These are phyloP conservation scores for Flaveria floridana DNA, from an alignment of 140 eudicot species.

Conservation along the genomic window DNA sequence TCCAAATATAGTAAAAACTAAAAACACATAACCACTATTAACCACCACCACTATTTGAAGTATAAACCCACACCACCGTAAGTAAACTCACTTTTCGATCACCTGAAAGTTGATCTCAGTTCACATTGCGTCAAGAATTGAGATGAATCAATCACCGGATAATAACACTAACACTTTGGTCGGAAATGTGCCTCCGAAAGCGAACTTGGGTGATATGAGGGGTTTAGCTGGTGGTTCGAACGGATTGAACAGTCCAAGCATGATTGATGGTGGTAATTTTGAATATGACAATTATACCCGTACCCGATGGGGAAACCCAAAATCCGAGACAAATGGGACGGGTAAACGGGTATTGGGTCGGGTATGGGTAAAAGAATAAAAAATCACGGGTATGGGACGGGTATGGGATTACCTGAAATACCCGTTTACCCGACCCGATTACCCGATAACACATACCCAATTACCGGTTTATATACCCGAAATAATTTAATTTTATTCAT, in stretches of 20 bases:
- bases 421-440: no score
- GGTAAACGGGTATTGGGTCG: no score
- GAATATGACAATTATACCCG: slow-evolving; percentile 4
- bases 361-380: no score
- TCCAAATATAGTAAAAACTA: slow-evolving; percentile 25
- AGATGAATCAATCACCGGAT: slow-evolving; percentile 92
- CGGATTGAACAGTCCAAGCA: slow-evolving; percentile 76
- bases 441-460: no score
- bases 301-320: no score
- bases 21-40: not conserved
- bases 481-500: no score
- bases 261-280: slow-evolving; percentile 84
- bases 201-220: slow-evolving; percentile 79
- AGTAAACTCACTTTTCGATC: slow-evolving; percentile 51
- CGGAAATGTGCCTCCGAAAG: slow-evolving; percentile 93
- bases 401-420: no score
- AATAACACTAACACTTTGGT: slow-evolving; percentile 80
- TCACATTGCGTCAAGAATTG: slow-evolving; percentile 37
- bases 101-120: slow-evolving; percentile 37
- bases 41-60: slow-evolving; percentile 8
- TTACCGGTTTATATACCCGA: no score
- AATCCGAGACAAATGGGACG: no score
- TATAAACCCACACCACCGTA: slow-evolving; percentile 36
- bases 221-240: slow-evolving; percentile 80
- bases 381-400: no score